These are phyloP conservation scores for Pseudocercospora macadamiae DNA, from an alignment of 2,329 filamentous ascomycete genomes.

Conservation along the genomic window DNA sequence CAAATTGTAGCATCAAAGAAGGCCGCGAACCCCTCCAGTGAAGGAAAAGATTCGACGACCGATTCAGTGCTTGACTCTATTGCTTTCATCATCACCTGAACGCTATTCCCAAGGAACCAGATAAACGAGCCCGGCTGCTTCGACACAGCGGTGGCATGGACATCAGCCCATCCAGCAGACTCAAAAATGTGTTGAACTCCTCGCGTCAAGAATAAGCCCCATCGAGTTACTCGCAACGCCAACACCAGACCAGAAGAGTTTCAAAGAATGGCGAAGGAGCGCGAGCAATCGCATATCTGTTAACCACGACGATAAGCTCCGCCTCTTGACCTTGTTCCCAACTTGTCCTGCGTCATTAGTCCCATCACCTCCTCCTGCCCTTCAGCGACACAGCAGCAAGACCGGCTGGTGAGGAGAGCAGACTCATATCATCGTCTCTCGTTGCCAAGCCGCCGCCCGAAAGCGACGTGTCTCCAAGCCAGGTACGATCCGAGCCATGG, in stretches of 20 bases:
- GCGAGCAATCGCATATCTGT: slow-evolving; percentile 97
- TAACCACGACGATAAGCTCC: slow-evolving; percentile 83
- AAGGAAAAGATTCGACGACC: slow-evolving; percentile 47
- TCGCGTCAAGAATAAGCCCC: slow-evolving; percentile 99
- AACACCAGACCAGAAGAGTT: slow-evolving; percentile 25
- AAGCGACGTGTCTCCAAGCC: slow-evolving; percentile 52
- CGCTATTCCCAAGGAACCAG: slow-evolving; percentile 36
- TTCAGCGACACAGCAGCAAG: slow-evolving; percentile 39
- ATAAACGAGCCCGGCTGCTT: slow-evolving; percentile 64
- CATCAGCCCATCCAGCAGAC: slow-evolving; percentile 43
- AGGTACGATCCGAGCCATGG: slow-evolving; percentile 40
- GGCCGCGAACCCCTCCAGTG: slow-evolving; percentile 44
- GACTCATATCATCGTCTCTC: slow-evolving; percentile 89
- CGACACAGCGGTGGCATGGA: slow-evolving; percentile 61
- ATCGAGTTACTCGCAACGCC: slow-evolving; percentile 84
- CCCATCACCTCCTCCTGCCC: slow-evolving; percentile 41
- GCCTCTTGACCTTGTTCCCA: slow-evolving; percentile 53
- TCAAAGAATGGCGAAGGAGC: slow-evolving; percentile 26
- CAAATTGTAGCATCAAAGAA: slow-evolving; percentile 37
- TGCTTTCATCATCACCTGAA: slow-evolving; percentile 86
- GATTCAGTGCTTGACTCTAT: slow-evolving; percentile 99
- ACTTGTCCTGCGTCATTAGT: slow-evolving; percentile 41
- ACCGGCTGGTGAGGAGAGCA: slow-evolving; percentile 52
- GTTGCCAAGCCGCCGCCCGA: slow-evolving; percentile 32
- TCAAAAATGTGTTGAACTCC: slow-evolving; percentile 62